Evolutionary conservation across 495 filamentous ascomycete species (phyloP).

Genomic region (Talaromyces ruber): DNA sequence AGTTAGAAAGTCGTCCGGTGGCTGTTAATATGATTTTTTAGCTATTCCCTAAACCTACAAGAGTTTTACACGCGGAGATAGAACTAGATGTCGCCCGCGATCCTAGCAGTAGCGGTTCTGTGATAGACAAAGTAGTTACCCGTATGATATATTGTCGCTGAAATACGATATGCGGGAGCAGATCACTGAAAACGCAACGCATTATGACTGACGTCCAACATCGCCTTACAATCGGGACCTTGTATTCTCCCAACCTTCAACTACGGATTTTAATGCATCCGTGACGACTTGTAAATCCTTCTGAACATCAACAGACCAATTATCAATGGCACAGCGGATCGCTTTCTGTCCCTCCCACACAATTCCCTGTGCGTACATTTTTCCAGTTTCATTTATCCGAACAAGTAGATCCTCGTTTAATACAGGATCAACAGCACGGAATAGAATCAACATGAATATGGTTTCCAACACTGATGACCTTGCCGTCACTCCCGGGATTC

Average conservation of each 20-base stretch:
- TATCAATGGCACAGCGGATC: slow-evolving; percentile 58
- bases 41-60: too few species aligned
- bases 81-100: too few species aligned
- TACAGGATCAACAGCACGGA: slow-evolving; percentile 51
- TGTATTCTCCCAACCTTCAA: not conserved
- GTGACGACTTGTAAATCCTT: slow-evolving; percentile 3
- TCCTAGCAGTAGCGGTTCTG: too few species aligned
- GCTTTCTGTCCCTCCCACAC: slow-evolving; percentile 54
- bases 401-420: slow-evolving; percentile 52
- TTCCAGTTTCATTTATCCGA: slow-evolving; percentile 53
- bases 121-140: too few species aligned
- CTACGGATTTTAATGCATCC: not conserved
- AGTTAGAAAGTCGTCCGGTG: too few species aligned
- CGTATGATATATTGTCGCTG: too few species aligned
- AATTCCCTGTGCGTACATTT: slow-evolving; percentile 66
- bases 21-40: too few species aligned
- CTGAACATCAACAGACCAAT: slow-evolving; percentile 43
- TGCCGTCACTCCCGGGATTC: slow-evolving; percentile 8
- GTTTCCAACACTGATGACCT: slow-evolving; percentile 9
- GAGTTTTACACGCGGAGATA: too few species aligned
- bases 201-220: too few species aligned
- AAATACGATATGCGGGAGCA: too few species aligned
- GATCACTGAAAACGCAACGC: too few species aligned
- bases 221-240: not conserved
- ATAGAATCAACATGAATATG: slow-evolving; percentile 62